Base-by-base conservation (phyloP, 805 yeast species). In the Saccharomycopsis vini region DNA sequence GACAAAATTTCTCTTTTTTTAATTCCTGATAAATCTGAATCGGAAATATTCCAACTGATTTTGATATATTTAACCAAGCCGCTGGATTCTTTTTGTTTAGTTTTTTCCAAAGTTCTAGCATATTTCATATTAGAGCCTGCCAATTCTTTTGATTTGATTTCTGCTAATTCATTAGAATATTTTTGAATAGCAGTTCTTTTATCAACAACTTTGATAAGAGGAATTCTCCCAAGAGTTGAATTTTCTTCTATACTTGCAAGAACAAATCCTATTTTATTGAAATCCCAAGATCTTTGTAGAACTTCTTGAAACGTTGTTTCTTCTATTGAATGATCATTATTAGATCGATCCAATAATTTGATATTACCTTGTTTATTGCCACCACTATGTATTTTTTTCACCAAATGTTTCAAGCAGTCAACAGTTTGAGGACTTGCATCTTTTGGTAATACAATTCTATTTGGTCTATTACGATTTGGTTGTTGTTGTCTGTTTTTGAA, bases 1-100 rank as follows among this genome's bases (percentile, higher is more conserved):
- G 31, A 13, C 9, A 24, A 18, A 18, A 47, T 40, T 22, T 44
- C 50, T 13, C 28, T 29, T 13, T 24, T 38, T 26, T 47, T 47
- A 15, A 19, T 41, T 9, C 26, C 26, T 16, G 13, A 22, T 26
- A 47, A 42, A 36, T 47, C 47, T 15, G 39, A 12, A 28, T 47
- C 44, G 12, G 48, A 44, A 19, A 47, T 47, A 13, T 39, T 13
- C 50, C 50, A 47, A 15, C 50, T 34, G 3, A 47, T 13, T 26
- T 47, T 47, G 23, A 47, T 33, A 12, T 23, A 21, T 36, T 44
- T 44, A 19, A 30, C 18, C 15, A 20, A 19, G 15, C 29, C 28
- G 34, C 30, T 15, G 44, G 28, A 19, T 22, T 36, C 15, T 13
- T 30, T 38, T 33, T 29, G 30, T 24, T 31, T 45, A 30, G 18